Percentiles rank a stretch among this genome's conserved stretches.
These are phyloP conservation scores for Allium sativum DNA, from an alignment of 106 monocot genomes.

Conservation along the genomic window DNA sequence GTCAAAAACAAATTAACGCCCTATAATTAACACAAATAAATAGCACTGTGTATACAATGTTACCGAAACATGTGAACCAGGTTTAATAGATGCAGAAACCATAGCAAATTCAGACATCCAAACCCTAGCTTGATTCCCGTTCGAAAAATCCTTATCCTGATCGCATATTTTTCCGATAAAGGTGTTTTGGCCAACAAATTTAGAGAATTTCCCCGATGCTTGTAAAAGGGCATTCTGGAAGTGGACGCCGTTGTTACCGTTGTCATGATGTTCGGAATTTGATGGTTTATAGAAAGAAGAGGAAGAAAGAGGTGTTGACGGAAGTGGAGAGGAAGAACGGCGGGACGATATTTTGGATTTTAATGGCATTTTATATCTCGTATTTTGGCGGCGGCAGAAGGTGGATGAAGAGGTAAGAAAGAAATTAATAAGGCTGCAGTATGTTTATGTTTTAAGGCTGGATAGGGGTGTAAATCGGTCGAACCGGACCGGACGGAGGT, in stretches of 20 bases:
- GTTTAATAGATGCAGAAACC: constrained; percentile 34
- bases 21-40: no score
- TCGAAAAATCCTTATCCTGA: constrained; percentile 16
- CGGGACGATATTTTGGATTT: constrained; percentile 28
- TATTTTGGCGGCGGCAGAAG: no score
- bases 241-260: constrained; percentile 5
- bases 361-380: constrained; percentile 16
- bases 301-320: constrained; percentile 1
- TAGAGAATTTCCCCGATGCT: constrained; percentile 38
- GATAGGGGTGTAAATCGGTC: no score
- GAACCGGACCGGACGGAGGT: no score
- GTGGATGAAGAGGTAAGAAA: no score
- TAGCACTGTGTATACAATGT: not conserved
- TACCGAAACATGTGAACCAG: constrained; percentile 61
- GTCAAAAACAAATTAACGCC: no score
- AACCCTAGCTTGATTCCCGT: constrained; percentile 30
- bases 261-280: not conserved
- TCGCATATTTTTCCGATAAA: constrained; percentile 36
- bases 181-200: constrained; percentile 31
- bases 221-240: constrained; percentile 11
- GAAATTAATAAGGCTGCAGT: no score
- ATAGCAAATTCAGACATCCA: constrained; percentile 65
- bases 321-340: constrained; percentile 7
- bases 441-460: no score
- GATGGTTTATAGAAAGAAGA: not conserved